phyloP scores from a whole-genome alignment of 2,329 filamentous ascomycete species.

The Pezicula neosporulosa region DNA sequence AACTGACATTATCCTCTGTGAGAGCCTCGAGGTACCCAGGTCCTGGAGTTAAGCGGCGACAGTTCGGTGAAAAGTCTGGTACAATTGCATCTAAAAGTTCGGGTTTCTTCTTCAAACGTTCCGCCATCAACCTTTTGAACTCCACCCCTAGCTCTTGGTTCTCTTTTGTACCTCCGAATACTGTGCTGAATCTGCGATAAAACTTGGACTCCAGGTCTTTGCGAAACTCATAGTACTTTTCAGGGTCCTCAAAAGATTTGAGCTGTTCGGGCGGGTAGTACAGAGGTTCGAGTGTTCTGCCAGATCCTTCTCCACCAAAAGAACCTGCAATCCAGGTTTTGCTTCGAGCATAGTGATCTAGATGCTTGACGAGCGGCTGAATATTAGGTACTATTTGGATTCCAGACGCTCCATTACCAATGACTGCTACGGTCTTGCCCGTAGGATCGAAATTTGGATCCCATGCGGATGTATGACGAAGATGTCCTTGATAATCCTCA shows the following conservation, averaged over 20 bases:
- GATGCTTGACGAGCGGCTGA: constrained; percentile 32
- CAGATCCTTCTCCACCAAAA: constrained; percentile 44
- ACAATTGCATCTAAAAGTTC: constrained; percentile 52
- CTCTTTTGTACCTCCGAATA: constrained; percentile 49
- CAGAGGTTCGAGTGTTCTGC: constrained; percentile 41
- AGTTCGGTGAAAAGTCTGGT: constrained; percentile 62
- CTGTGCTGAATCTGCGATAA: constrained; percentile 52
- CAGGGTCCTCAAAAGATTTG: constrained; percentile 51
- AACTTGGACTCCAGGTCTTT: constrained; percentile 57
- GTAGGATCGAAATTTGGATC: constrained; percentile 33
- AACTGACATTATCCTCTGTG: constrained; percentile 57
- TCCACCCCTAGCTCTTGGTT: constrained; percentile 44
- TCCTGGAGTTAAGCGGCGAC: constrained; percentile 61
- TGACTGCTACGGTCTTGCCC: constrained; percentile 49
- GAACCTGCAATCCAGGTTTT: constrained; percentile 66
- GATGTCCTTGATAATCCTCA: constrained; percentile 41
- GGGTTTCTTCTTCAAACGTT: constrained; percentile 49
- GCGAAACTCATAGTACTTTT: constrained; percentile 56
- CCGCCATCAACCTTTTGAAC: constrained; percentile 50
- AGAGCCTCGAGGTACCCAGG: constrained; percentile 67
- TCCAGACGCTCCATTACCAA: constrained; percentile 59
- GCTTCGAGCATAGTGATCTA: constrained; percentile 64
- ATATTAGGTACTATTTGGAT: constrained; percentile 37
- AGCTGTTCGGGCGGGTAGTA: constrained; percentile 49
- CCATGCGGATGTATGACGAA: constrained; percentile 62